Evolutionary conservation across 2,329 filamentous ascomycete species (phyloP).

Genomic region (Microsporum canis): DNA sequence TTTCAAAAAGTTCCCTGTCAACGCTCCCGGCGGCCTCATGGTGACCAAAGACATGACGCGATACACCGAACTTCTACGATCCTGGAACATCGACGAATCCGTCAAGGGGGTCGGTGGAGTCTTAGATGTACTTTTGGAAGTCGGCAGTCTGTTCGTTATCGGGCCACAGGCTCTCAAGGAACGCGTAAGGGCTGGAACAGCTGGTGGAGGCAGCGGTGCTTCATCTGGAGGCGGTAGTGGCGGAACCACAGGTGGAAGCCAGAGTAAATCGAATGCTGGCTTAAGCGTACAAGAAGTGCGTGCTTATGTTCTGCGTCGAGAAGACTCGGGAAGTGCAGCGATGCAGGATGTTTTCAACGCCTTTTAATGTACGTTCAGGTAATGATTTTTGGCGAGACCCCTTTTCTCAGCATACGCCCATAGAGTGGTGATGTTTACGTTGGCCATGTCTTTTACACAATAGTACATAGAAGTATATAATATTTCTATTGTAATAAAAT

Average conservation of each 20-base stretch:
- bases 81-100: conserved; percentile 66
- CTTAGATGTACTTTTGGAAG: conserved; percentile 80
- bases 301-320: conserved; percentile 71
- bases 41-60: conserved; percentile 92
- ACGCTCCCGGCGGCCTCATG: conserved; percentile 85
- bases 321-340: conserved; percentile 68
- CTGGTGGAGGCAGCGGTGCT: conserved; percentile 28
- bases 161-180: conserved; percentile 66
- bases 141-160: conserved; percentile 92
- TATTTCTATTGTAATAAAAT: not conserved
- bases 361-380: conserved; percentile 33
- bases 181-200: conserved; percentile 46
- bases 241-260: conserved; percentile 31
- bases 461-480: not conserved
- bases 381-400: not conserved
- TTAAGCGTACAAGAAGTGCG: conserved; percentile 47
- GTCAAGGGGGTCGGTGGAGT: conserved; percentile 38
- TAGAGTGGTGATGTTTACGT: not conserved
- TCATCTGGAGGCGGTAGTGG: conserved; percentile 22
- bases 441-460: not conserved
- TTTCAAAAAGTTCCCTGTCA: conserved; percentile 88
- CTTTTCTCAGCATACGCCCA: not conserved
- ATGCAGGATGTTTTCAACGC: conserved; percentile 71
- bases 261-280: conserved; percentile 45
- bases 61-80: conserved; percentile 75